Conservation (phyloP, 768 basidiomycete species). For the Suillus fuscotomentosus region DNA sequence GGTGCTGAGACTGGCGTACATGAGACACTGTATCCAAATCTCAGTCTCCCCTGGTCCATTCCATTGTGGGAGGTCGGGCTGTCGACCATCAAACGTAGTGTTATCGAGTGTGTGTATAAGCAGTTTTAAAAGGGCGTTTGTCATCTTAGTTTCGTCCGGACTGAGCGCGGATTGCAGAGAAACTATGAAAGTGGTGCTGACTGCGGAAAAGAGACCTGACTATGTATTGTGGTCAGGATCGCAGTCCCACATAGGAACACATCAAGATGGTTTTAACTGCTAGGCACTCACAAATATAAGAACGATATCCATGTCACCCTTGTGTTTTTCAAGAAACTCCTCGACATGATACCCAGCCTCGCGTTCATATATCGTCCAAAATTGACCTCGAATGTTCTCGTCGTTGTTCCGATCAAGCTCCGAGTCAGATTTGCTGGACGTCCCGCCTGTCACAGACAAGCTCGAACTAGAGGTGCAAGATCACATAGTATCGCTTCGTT, state of each 20-base stretch:
- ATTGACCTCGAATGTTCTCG: not conserved
- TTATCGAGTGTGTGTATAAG: conserved; percentile 8
- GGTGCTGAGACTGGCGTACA: conserved; percentile 22
- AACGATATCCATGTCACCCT: conserved; percentile 18
- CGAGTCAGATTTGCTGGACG: not conserved
- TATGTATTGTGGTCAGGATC: conserved; percentile 5
- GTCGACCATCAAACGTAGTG: conserved; percentile 4
- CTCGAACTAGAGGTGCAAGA: not conserved
- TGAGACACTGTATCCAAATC: conserved; percentile 15
- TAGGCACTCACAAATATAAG: conserved; percentile 19
- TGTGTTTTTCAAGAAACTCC: conserved; percentile 16
- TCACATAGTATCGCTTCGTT: not conserved
- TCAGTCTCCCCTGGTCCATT: conserved; percentile 8
- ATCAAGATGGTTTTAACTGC: not conserved
- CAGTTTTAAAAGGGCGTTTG: conserved; percentile 18
- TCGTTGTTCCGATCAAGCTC: not conserved
- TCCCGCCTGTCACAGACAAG: not conserved
- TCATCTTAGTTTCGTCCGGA: conserved; percentile 22
- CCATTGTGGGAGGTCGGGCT: conserved; percentile 9
- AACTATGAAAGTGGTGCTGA: conserved; percentile 35
- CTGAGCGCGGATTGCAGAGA: conserved; percentile 34
- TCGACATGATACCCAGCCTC: conserved; percentile 17
- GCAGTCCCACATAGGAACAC: not conserved
- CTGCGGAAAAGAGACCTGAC: conserved; percentile 41
- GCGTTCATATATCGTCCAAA: conserved; percentile 14